Evolutionary conservation across 148 eudicot species (phyloP).

Genomic region (Amaranthus cruentus): DNA sequence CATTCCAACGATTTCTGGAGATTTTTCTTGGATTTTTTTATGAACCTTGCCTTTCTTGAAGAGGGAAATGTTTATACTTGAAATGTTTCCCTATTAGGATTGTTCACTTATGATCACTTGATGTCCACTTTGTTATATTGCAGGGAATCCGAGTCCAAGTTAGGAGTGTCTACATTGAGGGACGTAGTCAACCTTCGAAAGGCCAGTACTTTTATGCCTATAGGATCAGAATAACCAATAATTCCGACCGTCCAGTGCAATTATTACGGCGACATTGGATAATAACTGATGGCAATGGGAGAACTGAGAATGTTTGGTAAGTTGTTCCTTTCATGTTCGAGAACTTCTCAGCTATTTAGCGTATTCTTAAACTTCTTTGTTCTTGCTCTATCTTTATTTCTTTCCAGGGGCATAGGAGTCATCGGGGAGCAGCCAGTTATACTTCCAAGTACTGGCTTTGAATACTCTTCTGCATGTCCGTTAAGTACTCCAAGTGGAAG

Average conservation of each 20-base stretch:
- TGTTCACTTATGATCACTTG: slow-evolving; percentile 1
- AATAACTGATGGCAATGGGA: slow-evolving; percentile 80
- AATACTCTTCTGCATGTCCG: slow-evolving; percentile 97
- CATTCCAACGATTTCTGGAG: background rate
- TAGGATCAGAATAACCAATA: slow-evolving; percentile 90
- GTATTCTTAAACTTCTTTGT: background rate
- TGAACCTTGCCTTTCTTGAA: background rate
- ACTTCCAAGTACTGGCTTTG: slow-evolving; percentile 93
- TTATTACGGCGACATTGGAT: slow-evolving; percentile 98
- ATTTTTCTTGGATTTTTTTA: background rate
- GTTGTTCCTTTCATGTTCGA: slow-evolving; percentile 15
- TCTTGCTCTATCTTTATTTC: slow-evolving; percentile 10
- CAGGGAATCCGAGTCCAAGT: slow-evolving; percentile 97
- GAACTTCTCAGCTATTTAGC: background rate
- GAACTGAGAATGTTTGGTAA: slow-evolving; percentile 78
- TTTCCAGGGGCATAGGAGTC: slow-evolving; percentile 76
- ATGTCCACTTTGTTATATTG: background rate
- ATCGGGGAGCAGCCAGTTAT: slow-evolving; percentile 97
- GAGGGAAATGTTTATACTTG: background rate
- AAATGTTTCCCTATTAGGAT: background rate
- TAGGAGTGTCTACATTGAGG: slow-evolving; percentile 86
- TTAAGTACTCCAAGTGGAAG: slow-evolving; percentile 80
- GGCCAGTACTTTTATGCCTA: slow-evolving; percentile 84
- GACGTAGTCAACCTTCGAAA: slow-evolving; percentile 86
- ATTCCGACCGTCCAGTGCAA: slow-evolving; percentile 89